Base-by-base conservation (phyloP, 192 early-diverging fungal species). In the Coemansia sp. region DNA sequence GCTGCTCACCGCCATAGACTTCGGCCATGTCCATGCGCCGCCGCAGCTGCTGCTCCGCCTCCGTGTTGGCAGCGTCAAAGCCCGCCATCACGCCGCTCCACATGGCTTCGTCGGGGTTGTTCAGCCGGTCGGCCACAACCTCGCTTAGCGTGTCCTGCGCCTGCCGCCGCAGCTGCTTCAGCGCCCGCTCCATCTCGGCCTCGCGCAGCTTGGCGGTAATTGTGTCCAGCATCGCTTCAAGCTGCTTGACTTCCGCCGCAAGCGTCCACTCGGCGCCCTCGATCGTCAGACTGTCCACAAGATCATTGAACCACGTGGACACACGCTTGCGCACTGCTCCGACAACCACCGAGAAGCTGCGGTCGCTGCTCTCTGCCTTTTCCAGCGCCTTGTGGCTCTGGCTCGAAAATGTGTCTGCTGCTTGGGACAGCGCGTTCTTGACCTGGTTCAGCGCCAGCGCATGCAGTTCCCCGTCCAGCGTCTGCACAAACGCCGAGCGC, bases 361-460 rank as follows among this genome's bases (percentile, higher is more conserved):
- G 75, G 19, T 69, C 59, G 1, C 32, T 35, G 32, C 8, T 35
- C 32, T 27, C 51, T 2, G 84, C 85, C 2, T 73, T 83, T 29
- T 86, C 84, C 54, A 89, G 76, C 27, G 69, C 74, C 62, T 77
- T 23, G 13, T 68, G 59, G 35, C 65, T 54, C 26, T 75, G 53
- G 37, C 47, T 80, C 1, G 88, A 83, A 65, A 97, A 99, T 37
- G 81, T 61, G 7, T 67, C 82, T 1, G 93, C 72, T 0, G 89
- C 87, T 54, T 80, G 81, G 61, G 94, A 90, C 75, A 89, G 83
- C 16, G 94, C 71, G 64, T 97, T 99, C 59, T 90, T 87, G 7
- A 99, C 78, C 72, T 97, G 97, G 47, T 89, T 89, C 41, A 94
- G 68, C 65, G 88, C 96, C 57, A 90, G 84, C 5, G 91, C 83